Evolutionary conservation across 805 yeast genomes (phyloP).

Genomic region (Teunomyces kruisii): DNA sequence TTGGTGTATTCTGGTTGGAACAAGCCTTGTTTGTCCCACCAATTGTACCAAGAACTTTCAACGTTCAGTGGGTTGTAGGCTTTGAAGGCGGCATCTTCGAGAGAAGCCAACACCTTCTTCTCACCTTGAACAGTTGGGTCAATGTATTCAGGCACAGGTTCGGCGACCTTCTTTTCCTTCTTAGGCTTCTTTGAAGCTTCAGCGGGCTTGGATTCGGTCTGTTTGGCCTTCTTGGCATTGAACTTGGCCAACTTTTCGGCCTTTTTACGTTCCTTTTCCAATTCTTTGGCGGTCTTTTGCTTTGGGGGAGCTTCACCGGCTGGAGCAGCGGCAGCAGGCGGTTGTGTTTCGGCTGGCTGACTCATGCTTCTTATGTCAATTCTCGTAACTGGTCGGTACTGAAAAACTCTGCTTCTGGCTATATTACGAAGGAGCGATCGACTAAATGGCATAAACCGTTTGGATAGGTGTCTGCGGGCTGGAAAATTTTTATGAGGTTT

Average conservation of each 20-base stretch:
- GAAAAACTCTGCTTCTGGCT: slow-evolving; percentile 2
- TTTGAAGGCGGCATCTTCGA: slow-evolving; percentile 91
- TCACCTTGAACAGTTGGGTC: slow-evolving; percentile 87
- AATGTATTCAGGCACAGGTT: slow-evolving; percentile 77
- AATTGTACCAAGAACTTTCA: slow-evolving; percentile 94
- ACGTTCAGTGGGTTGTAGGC: slow-evolving; percentile 91
- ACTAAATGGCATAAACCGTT: slow-evolving; percentile 4
- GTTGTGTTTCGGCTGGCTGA: slow-evolving; percentile 3
- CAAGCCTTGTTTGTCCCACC: slow-evolving; percentile 92
- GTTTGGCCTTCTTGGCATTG: slow-evolving; percentile 74
- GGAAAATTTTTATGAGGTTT: slow-evolving; percentile 1
- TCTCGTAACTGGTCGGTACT: neutral
- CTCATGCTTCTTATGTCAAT: slow-evolving; percentile 9
- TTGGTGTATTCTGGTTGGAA: slow-evolving; percentile 82
- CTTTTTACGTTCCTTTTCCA: slow-evolving; percentile 84
- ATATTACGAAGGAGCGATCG: slow-evolving; percentile 5
- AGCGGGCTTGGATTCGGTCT: slow-evolving; percentile 46
- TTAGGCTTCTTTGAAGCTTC: slow-evolving; percentile 57
- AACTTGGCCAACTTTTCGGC: slow-evolving; percentile 87
- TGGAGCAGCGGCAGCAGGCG: slow-evolving; percentile 12
- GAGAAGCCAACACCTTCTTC: slow-evolving; percentile 80
- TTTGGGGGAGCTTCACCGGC: slow-evolving; percentile 21
- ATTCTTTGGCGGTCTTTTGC: slow-evolving; percentile 73
- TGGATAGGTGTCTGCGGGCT: neutral
- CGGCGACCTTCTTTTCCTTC: slow-evolving; percentile 65